Percentiles rank a stretch among this genome's conserved stretches.
Conservation (phyloP, 2,329 filamentous ascomycete species). For the Cordyceps farinosa region DNA sequence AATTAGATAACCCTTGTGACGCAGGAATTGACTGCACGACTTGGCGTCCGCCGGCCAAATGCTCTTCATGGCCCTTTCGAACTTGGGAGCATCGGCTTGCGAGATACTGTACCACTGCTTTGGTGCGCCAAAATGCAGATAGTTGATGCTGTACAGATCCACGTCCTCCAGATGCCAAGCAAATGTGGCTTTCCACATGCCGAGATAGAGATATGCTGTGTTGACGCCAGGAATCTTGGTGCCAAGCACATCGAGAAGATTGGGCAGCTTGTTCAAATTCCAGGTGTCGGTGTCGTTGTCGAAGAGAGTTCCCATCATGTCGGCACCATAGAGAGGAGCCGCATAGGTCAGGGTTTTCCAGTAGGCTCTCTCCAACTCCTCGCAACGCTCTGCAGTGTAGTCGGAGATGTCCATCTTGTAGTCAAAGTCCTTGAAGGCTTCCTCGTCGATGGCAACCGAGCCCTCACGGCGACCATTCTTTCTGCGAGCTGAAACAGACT, state of each 20-base stretch:
- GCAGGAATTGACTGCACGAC: constrained; percentile 90
- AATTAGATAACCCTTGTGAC: constrained; percentile 96
- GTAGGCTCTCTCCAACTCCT: constrained; percentile 90
- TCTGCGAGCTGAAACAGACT: constrained; percentile 80
- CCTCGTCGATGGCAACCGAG: constrained; percentile 79
- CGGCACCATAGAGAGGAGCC: constrained; percentile 89
- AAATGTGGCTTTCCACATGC: constrained; percentile 99
- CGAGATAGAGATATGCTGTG: constrained; percentile 93
- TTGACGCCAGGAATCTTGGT: constrained; percentile 97
- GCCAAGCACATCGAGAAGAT: constrained; percentile 87
- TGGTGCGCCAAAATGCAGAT: constrained; percentile 95
- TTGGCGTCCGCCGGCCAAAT: constrained; percentile 96
- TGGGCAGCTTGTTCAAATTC: constrained; percentile 94
- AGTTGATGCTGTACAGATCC: constrained; percentile 99
- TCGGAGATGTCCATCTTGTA: constrained; percentile 86
- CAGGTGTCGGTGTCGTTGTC: constrained; percentile 78
- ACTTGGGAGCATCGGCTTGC: constrained; percentile 86
- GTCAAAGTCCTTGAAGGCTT: constrained; percentile 85
- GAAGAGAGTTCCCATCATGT: constrained; percentile 94
- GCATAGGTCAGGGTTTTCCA: constrained; percentile 98
- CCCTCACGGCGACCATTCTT: constrained; percentile 80
- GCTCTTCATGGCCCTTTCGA: constrained; percentile 91
- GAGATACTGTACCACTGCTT: constrained; percentile 99
- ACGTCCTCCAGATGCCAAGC: constrained; percentile 99
- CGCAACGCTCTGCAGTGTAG: constrained; percentile 85